Evolutionary conservation across 2,329 filamentous ascomycete species (phyloP).

Genomic region (Monilinia laxa): DNA sequence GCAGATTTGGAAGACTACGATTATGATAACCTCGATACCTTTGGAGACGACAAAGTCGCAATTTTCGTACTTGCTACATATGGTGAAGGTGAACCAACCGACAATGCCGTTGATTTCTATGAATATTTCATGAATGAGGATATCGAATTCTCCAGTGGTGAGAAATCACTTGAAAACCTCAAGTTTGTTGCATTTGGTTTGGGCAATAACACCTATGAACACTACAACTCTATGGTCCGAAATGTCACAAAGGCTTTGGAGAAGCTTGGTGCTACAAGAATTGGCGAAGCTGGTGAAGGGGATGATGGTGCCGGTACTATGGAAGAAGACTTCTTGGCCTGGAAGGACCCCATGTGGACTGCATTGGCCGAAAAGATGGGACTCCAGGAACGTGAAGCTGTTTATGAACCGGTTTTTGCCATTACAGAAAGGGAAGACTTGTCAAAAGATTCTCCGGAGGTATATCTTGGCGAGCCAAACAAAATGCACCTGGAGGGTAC

Average conservation of each 20-base stretch:
- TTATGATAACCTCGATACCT: slow-evolving; percentile 85
- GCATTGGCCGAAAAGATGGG: slow-evolving; percentile 79
- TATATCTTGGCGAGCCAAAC: slow-evolving; percentile 95
- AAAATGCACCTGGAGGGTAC: slow-evolving; percentile 88
- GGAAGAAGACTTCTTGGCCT: slow-evolving; percentile 98
- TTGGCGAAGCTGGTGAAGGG: slow-evolving; percentile 88
- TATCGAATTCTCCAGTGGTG: slow-evolving; percentile 70
- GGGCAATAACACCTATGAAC: slow-evolving; percentile 98
- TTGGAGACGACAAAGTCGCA: slow-evolving; percentile 86
- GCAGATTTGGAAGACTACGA: slow-evolving; percentile 98
- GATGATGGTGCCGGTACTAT: slow-evolving; percentile 98
- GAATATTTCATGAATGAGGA: slow-evolving; percentile 89
- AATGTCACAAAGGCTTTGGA: slow-evolving; percentile 79
- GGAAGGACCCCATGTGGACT: slow-evolving; percentile 99
- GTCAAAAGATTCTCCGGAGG: slow-evolving; percentile 70
- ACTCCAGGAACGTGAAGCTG: slow-evolving; percentile 90
- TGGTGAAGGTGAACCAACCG: slow-evolving; percentile 95
- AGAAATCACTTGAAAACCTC: slow-evolving; percentile 75
- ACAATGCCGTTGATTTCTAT: slow-evolving; percentile 98
- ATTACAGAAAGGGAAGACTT: slow-evolving; percentile 75
- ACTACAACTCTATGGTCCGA: slow-evolving; percentile 98
- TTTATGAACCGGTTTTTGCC: slow-evolving; percentile 90
- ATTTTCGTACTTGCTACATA: slow-evolving; percentile 98
- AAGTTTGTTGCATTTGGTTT: slow-evolving; percentile 95
- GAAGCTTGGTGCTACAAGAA: slow-evolving; percentile 78